Base-by-base conservation (phyloP, 2,329 filamentous ascomycete species). In the Colletotrichum scovillei region DNA sequence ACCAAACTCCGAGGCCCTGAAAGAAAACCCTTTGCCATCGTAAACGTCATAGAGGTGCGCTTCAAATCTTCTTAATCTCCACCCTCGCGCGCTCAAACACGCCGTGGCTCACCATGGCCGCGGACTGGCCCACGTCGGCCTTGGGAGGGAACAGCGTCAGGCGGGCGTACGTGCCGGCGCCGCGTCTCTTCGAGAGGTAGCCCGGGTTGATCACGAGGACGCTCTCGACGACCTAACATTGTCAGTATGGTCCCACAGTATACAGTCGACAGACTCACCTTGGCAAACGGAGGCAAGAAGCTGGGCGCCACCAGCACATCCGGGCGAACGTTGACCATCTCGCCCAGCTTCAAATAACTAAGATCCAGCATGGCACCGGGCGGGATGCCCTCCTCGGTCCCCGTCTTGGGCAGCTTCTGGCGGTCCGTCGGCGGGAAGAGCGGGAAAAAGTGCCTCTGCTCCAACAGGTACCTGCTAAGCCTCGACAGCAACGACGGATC, bases 201-300 rank as follows among this genome's bases (percentile, higher is more conserved):
- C 97, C 96, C 0, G 97, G 96, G 81, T 99, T 99, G 79, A 99
- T 93, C 14, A 95, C 91, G 7, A 98, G 84, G 0, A 98, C 95
- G 76, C 93, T 94, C 79, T 98, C 94, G 12, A 98, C 92, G 55
- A 98, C 95, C 95, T 98, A 77, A 1, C 28, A 14, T 14, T 16
- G 67, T 75, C 59, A 75, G 74, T 42, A 12, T 12, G 8, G 38
- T 42, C 24, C 46, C 38, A 26, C 42, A 28, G 9, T 26, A 5
- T 26, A 35, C 59, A 59, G 52, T 24, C 63, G 24, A 28, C 26
- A 46, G 4, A 75, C 88, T 76, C 86, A 97, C 95, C 90, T 94
- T 97, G 52, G 94, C 94, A 86, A 97, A 98, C 3, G 95, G 93
- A 28, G 94, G 94, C 77, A 98, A 83, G 59, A 93, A 89, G 79